Conservation (phyloP, 192 early-diverging fungal genomes). For the Coemansia interrupta region DNA sequence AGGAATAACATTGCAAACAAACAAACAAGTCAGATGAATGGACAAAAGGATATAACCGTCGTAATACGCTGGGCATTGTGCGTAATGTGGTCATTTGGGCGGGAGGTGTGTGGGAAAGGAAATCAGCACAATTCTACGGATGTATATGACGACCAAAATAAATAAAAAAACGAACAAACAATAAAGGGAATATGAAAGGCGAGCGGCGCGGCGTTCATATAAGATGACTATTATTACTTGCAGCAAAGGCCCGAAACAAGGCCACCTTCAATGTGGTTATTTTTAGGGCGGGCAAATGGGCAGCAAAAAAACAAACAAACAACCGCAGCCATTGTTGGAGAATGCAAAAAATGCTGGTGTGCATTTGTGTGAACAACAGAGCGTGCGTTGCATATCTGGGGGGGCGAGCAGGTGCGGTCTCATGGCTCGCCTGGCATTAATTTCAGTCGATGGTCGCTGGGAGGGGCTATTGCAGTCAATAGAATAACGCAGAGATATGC, state of each 20-base stretch:
- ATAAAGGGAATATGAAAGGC: not conserved
- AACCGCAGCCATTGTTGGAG: not conserved
- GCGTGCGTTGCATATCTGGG: not conserved
- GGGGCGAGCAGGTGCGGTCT: not conserved
- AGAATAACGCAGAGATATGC: not conserved
- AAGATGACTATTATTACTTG: not conserved
- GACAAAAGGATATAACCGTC: no score
- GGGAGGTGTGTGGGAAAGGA: no score
- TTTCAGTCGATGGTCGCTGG: no score
- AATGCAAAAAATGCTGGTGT: not conserved
- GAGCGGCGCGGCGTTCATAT: not conserved
- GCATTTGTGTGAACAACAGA: not conserved
- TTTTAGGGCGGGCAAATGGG: slow-evolving; percentile 1
- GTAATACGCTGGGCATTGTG: no score
- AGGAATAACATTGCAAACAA: not conserved
- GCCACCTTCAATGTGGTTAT: not conserved
- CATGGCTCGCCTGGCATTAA: not conserved
- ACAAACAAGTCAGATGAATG: not conserved
- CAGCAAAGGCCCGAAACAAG: slow-evolving; percentile 1
- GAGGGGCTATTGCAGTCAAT: not conserved
- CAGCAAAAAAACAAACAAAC: no score
- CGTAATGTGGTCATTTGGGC: no score
- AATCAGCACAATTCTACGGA: no score
- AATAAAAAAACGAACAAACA: not conserved
- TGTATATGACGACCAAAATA: no score